Percentiles rank a stretch among this genome's conserved stretches.
These are phyloP conservation scores for Saccharomycopsis selenospora DNA, from an alignment of 805 yeast species.

Conservation along the genomic window DNA sequence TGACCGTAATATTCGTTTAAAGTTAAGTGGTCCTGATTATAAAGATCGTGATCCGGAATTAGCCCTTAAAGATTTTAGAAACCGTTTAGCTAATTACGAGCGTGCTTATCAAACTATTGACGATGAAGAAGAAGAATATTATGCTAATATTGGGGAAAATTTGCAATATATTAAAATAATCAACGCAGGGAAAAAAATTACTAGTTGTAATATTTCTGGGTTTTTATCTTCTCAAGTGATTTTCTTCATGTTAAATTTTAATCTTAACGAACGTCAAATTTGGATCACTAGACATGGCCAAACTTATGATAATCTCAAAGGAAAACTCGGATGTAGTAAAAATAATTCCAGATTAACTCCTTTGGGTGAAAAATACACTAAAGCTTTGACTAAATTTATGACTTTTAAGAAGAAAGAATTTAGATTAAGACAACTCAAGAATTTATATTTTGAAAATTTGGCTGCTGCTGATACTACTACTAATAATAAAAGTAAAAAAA, in stretches of 20 bases:
- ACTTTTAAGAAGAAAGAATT: slow-evolving; percentile 63
- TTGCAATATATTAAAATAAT: slow-evolving; percentile 58
- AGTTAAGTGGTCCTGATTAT: slow-evolving; percentile 39
- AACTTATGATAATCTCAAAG: slow-evolving; percentile 73
- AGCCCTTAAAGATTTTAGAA: slow-evolving; percentile 32
- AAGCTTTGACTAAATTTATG: slow-evolving; percentile 68
- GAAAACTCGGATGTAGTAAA: slow-evolving; percentile 70
- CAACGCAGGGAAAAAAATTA: slow-evolving; percentile 61
- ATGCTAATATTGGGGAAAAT: slow-evolving; percentile 31
- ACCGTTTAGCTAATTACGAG: slow-evolving; percentile 45
- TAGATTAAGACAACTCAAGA: slow-evolving; percentile 51
- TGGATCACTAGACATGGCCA: slow-evolving; percentile 97
- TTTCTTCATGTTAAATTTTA: slow-evolving; percentile 82
- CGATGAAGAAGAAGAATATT: slow-evolving; percentile 36
- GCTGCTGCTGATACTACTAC: neutral
- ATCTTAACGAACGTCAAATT: slow-evolving; percentile 81
- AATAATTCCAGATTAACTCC: slow-evolving; percentile 65
- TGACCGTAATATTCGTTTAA: slow-evolving; percentile 28
- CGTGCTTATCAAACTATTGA: slow-evolving; percentile 46
- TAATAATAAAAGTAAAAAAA: slow-evolving; percentile 20
- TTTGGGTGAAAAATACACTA: slow-evolving; percentile 69
- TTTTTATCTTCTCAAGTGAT: slow-evolving; percentile 90
- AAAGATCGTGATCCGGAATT: slow-evolving; percentile 63
- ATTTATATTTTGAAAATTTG: slow-evolving; percentile 36
- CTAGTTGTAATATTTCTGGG: slow-evolving; percentile 56